Evolutionary conservation across 2,329 filamentous ascomycete genomes (phyloP).

Genomic region (Talaromyces marneffei): DNA sequence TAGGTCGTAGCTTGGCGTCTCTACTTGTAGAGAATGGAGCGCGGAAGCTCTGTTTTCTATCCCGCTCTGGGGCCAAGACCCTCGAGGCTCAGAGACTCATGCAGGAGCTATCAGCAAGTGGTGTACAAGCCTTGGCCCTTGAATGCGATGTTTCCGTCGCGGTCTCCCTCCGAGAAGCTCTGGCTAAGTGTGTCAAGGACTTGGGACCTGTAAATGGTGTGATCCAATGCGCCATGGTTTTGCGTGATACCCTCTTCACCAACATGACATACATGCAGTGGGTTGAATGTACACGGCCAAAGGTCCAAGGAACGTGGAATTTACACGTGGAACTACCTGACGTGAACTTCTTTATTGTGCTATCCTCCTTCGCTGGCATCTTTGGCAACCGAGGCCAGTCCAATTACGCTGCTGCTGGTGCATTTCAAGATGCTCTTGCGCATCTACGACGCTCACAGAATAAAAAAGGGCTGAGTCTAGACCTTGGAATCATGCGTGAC

Average conservation of each 20-base stretch:
- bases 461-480: not conserved
- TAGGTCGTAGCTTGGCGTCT: not conserved
- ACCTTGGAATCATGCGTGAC: not conserved
- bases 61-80: too few species aligned
- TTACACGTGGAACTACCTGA: not conserved
- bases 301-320: conserved; percentile 11
- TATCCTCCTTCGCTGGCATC: conserved; percentile 25
- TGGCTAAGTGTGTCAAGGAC: not conserved
- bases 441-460: conserved; percentile 18
- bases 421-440: conserved; percentile 25
- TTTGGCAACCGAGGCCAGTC: conserved; percentile 26
- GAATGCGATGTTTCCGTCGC: too few species aligned
- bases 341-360: conserved; percentile 26
- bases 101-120: too few species aligned
- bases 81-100: too few species aligned
- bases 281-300: not conserved
- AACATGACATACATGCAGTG: conserved; percentile 4
- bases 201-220: too few species aligned
- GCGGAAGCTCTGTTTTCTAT: not conserved
- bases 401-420: conserved; percentile 24
- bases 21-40: not conserved
- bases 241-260: not conserved
- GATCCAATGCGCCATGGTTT: too few species aligned
- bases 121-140: too few species aligned
- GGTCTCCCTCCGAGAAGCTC: too few species aligned